Conservation (phyloP, 805 yeast genomes). For the Pichia eremophila region DNA sequence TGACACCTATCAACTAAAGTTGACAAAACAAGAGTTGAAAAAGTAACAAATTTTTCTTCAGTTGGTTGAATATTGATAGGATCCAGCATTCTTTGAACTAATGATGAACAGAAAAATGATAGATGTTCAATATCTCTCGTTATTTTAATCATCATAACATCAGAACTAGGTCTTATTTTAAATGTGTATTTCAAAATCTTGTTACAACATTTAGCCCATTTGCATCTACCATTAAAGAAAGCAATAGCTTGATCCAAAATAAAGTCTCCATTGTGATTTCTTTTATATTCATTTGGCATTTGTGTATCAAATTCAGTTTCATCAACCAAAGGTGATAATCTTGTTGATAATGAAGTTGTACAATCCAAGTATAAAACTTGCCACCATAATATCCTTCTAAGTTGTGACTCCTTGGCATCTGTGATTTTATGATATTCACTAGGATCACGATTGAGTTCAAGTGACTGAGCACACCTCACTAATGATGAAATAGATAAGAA, state of each 20-base stretch:
- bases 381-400: slow-evolving; percentile 54
- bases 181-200: slow-evolving; percentile 12
- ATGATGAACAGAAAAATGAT: slow-evolving; percentile 13
- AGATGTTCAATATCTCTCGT: slow-evolving; percentile 12
- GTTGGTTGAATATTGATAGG: slow-evolving; percentile 11
- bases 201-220: slow-evolving; percentile 25
- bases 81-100: slow-evolving; percentile 16
- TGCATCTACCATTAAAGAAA: slow-evolving; percentile 44
- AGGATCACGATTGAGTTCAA: slow-evolving; percentile 52
- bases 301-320: slow-evolving; percentile 47
- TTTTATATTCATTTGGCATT: slow-evolving; percentile 37
- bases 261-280: slow-evolving; percentile 20
- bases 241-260: slow-evolving; percentile 36
- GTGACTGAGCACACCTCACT: slow-evolving; percentile 45
- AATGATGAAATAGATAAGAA: slow-evolving; percentile 44
- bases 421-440: slow-evolving; percentile 37
- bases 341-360: slow-evolving; percentile 44
- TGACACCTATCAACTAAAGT: slow-evolving; percentile 17
- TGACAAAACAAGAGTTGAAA: slow-evolving; percentile 13
- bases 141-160: background rate
- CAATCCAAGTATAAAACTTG: slow-evolving; percentile 51
- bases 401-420: slow-evolving; percentile 38
- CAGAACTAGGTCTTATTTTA: slow-evolving; percentile 5
- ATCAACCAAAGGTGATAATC: slow-evolving; percentile 44
- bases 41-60: slow-evolving; percentile 12